Evolutionary conservation across 768 basidiomycete genomes (phyloP).

Genomic region (Hydnum rufescens): DNA sequence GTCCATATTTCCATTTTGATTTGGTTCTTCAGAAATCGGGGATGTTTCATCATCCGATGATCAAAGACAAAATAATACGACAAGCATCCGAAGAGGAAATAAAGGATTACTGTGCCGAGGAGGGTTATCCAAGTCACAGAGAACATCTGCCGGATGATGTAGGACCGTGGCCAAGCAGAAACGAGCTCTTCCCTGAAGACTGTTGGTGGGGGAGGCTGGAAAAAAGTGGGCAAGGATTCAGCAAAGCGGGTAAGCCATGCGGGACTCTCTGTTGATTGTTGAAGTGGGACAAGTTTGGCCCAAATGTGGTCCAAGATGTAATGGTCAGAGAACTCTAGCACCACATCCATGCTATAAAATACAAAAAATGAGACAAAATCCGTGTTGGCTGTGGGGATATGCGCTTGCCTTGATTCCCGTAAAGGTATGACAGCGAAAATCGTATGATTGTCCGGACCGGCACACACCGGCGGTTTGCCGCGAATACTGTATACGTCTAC

Average conservation of each 20-base stretch:
- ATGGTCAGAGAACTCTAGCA: slow-evolving; percentile 54
- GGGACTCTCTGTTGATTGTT: slow-evolving; percentile 17
- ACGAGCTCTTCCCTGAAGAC: neutral
- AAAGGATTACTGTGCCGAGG: slow-evolving; percentile 65
- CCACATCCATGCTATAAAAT: slow-evolving; percentile 93
- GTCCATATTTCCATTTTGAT: slow-evolving; percentile 46
- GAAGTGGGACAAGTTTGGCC: slow-evolving; percentile 39
- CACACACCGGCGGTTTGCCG: too few relatives aligned
- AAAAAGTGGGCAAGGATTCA: slow-evolving; percentile 4
- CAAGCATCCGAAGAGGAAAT: slow-evolving; percentile 71
- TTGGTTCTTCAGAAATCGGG: slow-evolving; percentile 81
- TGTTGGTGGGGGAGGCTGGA: slow-evolving; percentile 12
- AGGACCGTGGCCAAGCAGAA: slow-evolving; percentile 64
- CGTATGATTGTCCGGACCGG: too few relatives aligned
- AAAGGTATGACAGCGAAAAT: too few relatives aligned
- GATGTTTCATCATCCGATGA: slow-evolving; percentile 87
- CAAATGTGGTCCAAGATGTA: slow-evolving; percentile 61
- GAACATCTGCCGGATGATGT: slow-evolving; percentile 54
- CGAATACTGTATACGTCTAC: too few relatives aligned
- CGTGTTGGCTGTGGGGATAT: too few relatives aligned
- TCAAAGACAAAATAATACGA: slow-evolving; percentile 84
- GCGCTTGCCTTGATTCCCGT: too few relatives aligned
- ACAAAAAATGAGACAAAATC: too few relatives aligned
- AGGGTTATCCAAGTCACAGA: slow-evolving; percentile 56
- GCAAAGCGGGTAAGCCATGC: slow-evolving; percentile 16